Evolutionary conservation across 768 basidiomycete species (phyloP).

Genomic region (Lactifluus volemus): DNA sequence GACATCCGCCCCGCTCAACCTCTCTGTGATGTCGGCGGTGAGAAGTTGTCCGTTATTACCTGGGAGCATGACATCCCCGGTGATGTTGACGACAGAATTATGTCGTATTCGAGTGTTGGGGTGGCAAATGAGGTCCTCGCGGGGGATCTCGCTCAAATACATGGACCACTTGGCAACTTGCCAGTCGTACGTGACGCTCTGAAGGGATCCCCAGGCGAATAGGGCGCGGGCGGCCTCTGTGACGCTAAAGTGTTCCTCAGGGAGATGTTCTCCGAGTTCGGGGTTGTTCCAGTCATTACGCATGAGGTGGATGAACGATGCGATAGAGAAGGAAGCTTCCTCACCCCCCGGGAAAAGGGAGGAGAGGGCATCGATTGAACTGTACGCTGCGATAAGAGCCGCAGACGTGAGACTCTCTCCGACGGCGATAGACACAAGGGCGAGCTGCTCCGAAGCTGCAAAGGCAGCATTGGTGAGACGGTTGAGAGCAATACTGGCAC

Average conservation of each 20-base stretch:
- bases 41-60: slow-evolving; percentile 64
- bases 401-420: slow-evolving; percentile 72
- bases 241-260: slow-evolving; percentile 52
- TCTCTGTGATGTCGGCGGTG: slow-evolving; percentile 73
- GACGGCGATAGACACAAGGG: slow-evolving; percentile 65
- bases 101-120: slow-evolving; percentile 12
- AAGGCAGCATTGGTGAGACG: slow-evolving; percentile 53
- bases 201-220: slow-evolving; percentile 72
- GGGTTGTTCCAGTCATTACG: slow-evolving; percentile 65
- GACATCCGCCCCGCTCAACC: slow-evolving; percentile 26
- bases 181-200: slow-evolving; percentile 74
- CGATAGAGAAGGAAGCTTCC: slow-evolving; percentile 75
- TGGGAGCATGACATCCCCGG: slow-evolving; percentile 62
- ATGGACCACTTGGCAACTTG: slow-evolving; percentile 65
- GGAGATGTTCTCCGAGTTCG: slow-evolving; percentile 41
- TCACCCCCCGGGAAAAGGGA: slow-evolving; percentile 66
- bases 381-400: slow-evolving; percentile 63
- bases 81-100: slow-evolving; percentile 59
- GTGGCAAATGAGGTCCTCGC: slow-evolving; percentile 37
- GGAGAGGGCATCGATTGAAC: slow-evolving; percentile 65
- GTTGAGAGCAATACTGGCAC: slow-evolving; percentile 50
- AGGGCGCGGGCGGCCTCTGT: slow-evolving; percentile 61
- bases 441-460: slow-evolving; percentile 58
- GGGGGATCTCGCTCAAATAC: slow-evolving; percentile 56
- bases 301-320: slow-evolving; percentile 73